These are phyloP conservation scores for Aphanomyces invadans DNA, from an alignment of 352 stramenopile genomes.

Conservation along the genomic window DNA sequence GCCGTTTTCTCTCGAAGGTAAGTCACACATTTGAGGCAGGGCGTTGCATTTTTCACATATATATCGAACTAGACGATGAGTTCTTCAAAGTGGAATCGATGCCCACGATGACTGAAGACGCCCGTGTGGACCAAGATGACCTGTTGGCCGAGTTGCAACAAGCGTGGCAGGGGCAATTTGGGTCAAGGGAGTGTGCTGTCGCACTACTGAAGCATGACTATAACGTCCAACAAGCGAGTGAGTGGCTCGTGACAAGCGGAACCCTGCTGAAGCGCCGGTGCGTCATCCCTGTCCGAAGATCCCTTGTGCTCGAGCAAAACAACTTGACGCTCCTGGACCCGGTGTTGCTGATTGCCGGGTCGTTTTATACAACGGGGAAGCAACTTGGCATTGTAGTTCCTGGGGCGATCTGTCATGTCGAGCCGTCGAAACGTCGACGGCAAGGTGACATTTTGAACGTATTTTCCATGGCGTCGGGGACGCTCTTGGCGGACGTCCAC, in stretches of 20 bases:
- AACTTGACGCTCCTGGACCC: constrained; percentile 38
- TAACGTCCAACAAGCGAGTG: constrained; percentile 35
- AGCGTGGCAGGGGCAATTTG: constrained; percentile 63
- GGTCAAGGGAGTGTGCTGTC: constrained; percentile 47
- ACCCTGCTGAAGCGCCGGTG: not conserved
- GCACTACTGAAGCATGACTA: constrained; percentile 42
- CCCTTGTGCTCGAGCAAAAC: constrained; percentile 1
- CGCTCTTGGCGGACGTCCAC: constrained; percentile 27
- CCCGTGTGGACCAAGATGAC: not conserved
- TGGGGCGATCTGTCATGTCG: constrained; percentile 43
- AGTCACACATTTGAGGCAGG: too few species aligned
- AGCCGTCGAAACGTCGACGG: constrained; percentile 34
- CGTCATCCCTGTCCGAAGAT: not conserved
- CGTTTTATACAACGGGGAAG: constrained; percentile 51
- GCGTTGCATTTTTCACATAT: too few species aligned
- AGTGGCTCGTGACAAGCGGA: constrained; percentile 34
- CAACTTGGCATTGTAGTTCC: constrained; percentile 60
- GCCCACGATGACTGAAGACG: not conserved
- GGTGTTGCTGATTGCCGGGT: constrained; percentile 62
- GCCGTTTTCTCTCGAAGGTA: constrained; percentile 22
- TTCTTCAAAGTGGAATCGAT: constrained; percentile 8
- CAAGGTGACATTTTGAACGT: constrained; percentile 61
- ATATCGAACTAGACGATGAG: constrained; percentile 22
- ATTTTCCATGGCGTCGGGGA: constrained; percentile 46
- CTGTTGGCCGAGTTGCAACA: constrained; percentile 36